These are phyloP conservation scores for Colletotrichum sublineola DNA, from an alignment of 2,329 filamentous ascomycete species.

Conservation along the genomic window DNA sequence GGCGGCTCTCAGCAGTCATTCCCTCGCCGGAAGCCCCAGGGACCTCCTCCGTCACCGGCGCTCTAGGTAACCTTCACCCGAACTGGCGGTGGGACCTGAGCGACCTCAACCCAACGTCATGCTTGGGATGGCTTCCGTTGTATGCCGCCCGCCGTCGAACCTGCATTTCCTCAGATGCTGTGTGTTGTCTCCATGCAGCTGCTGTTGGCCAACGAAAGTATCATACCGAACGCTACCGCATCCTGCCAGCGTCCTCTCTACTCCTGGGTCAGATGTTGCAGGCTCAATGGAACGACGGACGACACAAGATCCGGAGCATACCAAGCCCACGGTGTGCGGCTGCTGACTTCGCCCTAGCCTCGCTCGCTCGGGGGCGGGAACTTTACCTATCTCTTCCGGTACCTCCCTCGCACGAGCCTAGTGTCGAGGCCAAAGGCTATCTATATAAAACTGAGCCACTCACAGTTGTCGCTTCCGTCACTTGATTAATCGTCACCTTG, in stretches of 20 bases:
- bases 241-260: background rate
- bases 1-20: constrained; percentile 4
- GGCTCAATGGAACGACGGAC: background rate
- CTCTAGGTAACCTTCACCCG: constrained; percentile 28
- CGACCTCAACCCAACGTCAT: constrained; percentile 27
- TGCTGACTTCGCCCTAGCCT: constrained; percentile 25
- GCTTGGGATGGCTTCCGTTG: constrained; percentile 12
- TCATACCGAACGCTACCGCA: background rate
- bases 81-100: constrained; percentile 33
- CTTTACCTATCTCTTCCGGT: constrained; percentile 32
- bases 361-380: constrained; percentile 31
- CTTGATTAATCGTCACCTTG: constrained; percentile 35
- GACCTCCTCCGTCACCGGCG: constrained; percentile 29
- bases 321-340: background rate
- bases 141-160: background rate
- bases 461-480: constrained; percentile 35
- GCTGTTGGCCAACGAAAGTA: background rate
- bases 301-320: constrained; percentile 4
- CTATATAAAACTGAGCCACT: constrained; percentile 32
- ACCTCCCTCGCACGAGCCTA: constrained; percentile 35
- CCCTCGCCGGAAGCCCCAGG: constrained; percentile 14
- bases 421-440: constrained; percentile 31
- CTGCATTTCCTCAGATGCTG: constrained; percentile 3
- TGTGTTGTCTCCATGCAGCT: background rate
- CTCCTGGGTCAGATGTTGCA: background rate